Evolutionary conservation across 2,329 filamentous ascomycete genomes (phyloP), one percentile per base, ranked within the genome.

Genomic region (Aspergillus sp.): DNA sequence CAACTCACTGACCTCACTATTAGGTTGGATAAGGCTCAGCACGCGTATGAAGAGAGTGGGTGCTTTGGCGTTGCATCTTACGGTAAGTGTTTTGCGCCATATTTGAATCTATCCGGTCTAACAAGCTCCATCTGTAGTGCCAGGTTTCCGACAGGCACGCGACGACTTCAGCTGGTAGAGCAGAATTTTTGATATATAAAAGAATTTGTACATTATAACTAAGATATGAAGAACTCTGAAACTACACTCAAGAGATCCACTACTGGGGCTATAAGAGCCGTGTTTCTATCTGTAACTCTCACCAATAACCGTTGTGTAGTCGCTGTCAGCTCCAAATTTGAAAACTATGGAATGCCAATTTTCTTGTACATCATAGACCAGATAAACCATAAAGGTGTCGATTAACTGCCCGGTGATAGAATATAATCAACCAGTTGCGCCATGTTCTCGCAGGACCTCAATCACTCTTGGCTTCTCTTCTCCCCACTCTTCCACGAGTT

Each of bases 21-120:
- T 50, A 76, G 74, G 73, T 67, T 79, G 15, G 68, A 72, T 27
- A 70, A 76, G 63, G 78, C 78, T 5, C 64, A 77, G 52, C 56
- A 56, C 6, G 66, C 69, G n/a, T 77, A 73, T 60, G 68, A 70
- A 14, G 70, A 77, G 35, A 77, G 67, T 57, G 75, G 73, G 11
- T 80, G 78, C 58, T 61, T 62, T 23, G 60, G 60, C 15, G 60
- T 71, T 19, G 64, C 62, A 41, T 60, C 55, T 33, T 70, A 68
- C 39, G 57, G 73, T 75, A 66, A 69, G 70, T 21, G 14, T 7
- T 43, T n/a, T 23, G 17, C 19, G 19, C 7, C 39, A 19, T 43
- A 11, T 19, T 35, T 25, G 19, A 21, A 14, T 17, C 27, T 33
- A n/a, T 23, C 35, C 15, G 4, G 14, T 14, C 6, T 61, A 39